phyloP scores from a whole-genome alignment of 73 alveolate species.

The Tetrahymena borealis region DNA sequence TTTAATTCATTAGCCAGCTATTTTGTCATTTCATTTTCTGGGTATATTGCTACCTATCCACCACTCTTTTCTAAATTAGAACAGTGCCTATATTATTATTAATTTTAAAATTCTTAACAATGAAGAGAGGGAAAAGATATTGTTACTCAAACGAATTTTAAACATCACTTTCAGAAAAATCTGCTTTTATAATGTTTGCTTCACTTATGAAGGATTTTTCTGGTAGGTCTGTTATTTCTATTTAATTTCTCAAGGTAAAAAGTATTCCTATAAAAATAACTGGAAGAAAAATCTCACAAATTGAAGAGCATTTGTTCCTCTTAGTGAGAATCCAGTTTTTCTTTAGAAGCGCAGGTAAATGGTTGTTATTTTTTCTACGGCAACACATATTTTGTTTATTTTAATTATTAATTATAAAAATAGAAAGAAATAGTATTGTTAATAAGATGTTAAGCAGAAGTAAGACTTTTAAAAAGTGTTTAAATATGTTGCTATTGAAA shows the following conservation, averaged over 20 bases:
- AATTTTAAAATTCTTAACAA: too few species aligned
- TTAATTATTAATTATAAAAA: background rate
- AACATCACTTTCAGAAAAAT: background rate
- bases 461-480: too few species aligned
- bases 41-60: background rate
- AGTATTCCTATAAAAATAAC: slow-evolving; percentile 9
- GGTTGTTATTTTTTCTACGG: slow-evolving; percentile 14
- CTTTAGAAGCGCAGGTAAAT: slow-evolving; percentile 71
- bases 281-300: slow-evolving; percentile 78
- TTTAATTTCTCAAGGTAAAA: background rate
- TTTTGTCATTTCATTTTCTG: background rate
- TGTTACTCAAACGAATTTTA: background rate
- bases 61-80: background rate
- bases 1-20: background rate
- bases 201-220: background rate
- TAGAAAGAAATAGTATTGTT: too few species aligned
- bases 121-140: too few species aligned
- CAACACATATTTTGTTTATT: background rate
- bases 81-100: background rate
- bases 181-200: background rate
- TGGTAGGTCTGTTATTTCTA: background rate
- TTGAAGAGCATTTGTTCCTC: slow-evolving; percentile 69
- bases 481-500: background rate
- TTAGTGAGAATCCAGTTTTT: slow-evolving; percentile 84
- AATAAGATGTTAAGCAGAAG: too few species aligned